Percentiles rank a stretch among this genome's conserved stretches.
phyloP scores from a whole-genome alignment of 805 yeast genomes.

The Cyberlindnera japonica region DNA sequence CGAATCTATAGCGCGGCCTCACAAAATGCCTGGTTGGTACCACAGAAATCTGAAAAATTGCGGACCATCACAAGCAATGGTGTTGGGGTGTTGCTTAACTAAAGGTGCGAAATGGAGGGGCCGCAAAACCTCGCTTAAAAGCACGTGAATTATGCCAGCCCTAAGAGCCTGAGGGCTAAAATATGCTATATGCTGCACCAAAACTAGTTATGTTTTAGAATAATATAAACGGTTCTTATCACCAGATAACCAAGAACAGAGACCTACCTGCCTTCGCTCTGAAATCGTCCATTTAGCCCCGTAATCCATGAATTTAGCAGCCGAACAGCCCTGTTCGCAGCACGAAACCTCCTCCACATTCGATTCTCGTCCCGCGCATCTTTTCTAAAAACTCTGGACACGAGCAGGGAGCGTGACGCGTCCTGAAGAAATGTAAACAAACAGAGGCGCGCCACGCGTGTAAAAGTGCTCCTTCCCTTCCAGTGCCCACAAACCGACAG shows the following conservation, averaged over 20 bases:
- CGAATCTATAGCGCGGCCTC: not conserved
- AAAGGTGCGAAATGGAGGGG: too few relatives aligned
- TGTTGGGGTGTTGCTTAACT: not conserved
- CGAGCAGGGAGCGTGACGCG: not conserved
- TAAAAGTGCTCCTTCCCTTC: too few relatives aligned
- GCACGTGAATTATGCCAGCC: not conserved
- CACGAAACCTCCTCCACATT: not conserved
- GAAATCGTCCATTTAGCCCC: not conserved
- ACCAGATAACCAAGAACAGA: too few relatives aligned
- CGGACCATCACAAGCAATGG: not conserved
- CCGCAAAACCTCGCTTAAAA: too few relatives aligned
- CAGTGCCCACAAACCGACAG: too few relatives aligned
- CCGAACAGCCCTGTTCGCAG: not conserved
- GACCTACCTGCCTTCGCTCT: not conserved
- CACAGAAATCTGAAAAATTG: not conserved
- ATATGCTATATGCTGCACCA: not conserved
- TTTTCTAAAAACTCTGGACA: not conserved
- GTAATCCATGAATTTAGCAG: too few relatives aligned
- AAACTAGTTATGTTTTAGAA: not conserved
- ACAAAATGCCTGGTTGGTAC: not conserved
- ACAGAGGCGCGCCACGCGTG: slow-evolving; percentile 8
- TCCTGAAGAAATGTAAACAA: slow-evolving; percentile 9
- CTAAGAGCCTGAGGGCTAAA: not conserved
- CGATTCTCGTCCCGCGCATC: not conserved
- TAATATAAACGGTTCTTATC: not conserved